Percentiles rank a stretch among this genome's conserved stretches.
Evolutionary conservation across 225 moss, liverwort and hornwort species (phyloP).

Genomic region (Neckera pumila): DNA sequence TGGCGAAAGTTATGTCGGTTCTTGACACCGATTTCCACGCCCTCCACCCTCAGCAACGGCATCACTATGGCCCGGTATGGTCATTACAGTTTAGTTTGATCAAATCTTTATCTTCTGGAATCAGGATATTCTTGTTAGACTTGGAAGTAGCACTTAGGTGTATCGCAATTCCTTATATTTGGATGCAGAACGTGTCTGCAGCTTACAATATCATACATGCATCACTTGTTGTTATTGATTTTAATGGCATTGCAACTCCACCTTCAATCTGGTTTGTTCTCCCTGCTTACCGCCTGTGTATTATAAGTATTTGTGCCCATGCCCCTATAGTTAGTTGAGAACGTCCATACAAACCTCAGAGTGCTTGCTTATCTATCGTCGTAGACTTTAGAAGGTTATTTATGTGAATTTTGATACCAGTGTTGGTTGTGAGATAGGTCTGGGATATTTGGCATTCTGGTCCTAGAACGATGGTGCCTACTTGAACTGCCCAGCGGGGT

Average conservation of each 20-base stretch:
- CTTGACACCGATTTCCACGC: slow-evolving; percentile 90
- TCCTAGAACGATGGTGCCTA: neutral
- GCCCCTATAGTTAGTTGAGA: neutral
- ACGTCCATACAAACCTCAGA: neutral
- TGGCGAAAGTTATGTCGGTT: slow-evolving; percentile 72
- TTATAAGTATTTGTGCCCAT: neutral
- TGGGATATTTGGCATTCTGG: neutral
- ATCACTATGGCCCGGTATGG: slow-evolving; percentile 68
- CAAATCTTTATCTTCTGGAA: neutral
- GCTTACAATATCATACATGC: neutral
- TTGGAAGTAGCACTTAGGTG: neutral
- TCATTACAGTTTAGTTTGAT: neutral
- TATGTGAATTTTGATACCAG: neutral
- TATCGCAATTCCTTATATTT: neutral
- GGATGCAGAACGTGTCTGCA: neutral
- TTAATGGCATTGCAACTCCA: neutral
- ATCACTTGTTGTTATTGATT: neutral
- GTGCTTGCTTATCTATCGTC: neutral
- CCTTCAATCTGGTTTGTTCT: neutral
- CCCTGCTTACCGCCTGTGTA: neutral
- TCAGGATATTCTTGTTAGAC: neutral
- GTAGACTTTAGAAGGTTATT: neutral
- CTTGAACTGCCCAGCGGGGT: neutral
- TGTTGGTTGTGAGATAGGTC: neutral
- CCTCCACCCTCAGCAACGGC: slow-evolving; percentile 59